Conservation (phyloP, 73 alveolate species). For the Paramecium sonneborni region DNA sequence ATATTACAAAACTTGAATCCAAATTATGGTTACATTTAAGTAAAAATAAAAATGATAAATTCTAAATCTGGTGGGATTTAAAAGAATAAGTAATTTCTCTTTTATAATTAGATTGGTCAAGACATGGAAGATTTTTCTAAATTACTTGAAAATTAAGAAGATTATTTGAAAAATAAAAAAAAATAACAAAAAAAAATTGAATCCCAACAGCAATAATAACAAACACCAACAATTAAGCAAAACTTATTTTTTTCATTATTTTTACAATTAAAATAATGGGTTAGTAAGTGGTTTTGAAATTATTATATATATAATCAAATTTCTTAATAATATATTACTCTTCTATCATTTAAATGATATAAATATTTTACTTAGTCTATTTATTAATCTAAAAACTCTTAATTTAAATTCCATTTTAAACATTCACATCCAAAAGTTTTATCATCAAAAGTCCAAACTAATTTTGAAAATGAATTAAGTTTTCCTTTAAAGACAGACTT, state of each 20-base stretch:
- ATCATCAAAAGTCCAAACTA: neutral
- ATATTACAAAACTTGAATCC: neutral
- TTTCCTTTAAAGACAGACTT: neutral
- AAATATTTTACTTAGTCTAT: neutral
- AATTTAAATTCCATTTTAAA: neutral
- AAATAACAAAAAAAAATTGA: neutral
- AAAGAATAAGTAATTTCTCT: neutral
- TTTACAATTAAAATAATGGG: no score
- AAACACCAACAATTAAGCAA: no score
- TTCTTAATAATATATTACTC: neutral
- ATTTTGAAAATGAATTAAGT: neutral
- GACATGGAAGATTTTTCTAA: constrained; percentile 44
- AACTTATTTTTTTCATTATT: no score
- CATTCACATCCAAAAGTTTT: neutral
- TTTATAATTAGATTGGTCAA: neutral
- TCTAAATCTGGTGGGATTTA: constrained; percentile 47
- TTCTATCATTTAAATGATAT: neutral
- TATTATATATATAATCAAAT: no score
- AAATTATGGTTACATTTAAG: neutral
- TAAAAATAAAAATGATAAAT: constrained; percentile 23
- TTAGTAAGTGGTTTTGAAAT: no score
- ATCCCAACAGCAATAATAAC: no score
- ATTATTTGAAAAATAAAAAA: no score
- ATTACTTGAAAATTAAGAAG: neutral
- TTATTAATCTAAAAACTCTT: neutral